These are phyloP conservation scores for Xerocomellus chrysenteron DNA, from an alignment of 768 basidiomycete genomes.

Conservation along the genomic window DNA sequence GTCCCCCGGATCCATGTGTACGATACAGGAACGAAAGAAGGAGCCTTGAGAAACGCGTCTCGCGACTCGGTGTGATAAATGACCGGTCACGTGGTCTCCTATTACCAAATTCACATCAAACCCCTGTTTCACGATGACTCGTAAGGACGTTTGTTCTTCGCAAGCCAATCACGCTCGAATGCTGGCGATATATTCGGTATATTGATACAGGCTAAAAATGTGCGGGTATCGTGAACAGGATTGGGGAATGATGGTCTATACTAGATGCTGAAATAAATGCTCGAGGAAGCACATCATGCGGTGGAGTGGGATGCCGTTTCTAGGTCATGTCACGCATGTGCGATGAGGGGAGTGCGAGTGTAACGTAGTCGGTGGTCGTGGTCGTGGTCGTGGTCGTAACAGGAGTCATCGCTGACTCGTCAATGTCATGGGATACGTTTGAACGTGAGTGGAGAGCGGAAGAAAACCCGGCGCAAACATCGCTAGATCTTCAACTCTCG, in stretches of 20 bases:
- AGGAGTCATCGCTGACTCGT: constrained; percentile 10
- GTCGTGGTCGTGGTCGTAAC: background rate
- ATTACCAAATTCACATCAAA: constrained; percentile 2
- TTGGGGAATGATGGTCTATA: constrained; percentile 24
- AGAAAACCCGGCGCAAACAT: background rate
- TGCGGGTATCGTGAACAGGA: constrained; percentile 27
- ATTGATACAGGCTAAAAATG: constrained; percentile 26
- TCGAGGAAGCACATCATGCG: constrained; percentile 3
- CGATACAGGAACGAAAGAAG: background rate
- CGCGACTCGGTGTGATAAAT: background rate
- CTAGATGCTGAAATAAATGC: constrained; percentile 30
- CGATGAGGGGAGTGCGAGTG: constrained; percentile 5
- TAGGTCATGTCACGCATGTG: constrained; percentile 5
- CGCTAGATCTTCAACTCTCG: constrained; percentile 68
- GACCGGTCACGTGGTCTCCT: constrained; percentile 10
- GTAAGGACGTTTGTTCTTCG: background rate
- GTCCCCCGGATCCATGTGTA: constrained; percentile 6
- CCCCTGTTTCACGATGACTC: background rate
- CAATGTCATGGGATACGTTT: constrained; percentile 1
- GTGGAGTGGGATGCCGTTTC: constrained; percentile 5
- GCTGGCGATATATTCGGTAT: constrained; percentile 16
- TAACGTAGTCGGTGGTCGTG: background rate
- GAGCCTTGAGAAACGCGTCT: constrained; percentile 2
- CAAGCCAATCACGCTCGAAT: background rate
- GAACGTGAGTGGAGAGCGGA: background rate